A percentile compares a stretch with the other conserved stretches of the same genome.
Evolutionary conservation across 768 basidiomycete genomes (phyloP).

Genomic region (Leccinum truebloodii): DNA sequence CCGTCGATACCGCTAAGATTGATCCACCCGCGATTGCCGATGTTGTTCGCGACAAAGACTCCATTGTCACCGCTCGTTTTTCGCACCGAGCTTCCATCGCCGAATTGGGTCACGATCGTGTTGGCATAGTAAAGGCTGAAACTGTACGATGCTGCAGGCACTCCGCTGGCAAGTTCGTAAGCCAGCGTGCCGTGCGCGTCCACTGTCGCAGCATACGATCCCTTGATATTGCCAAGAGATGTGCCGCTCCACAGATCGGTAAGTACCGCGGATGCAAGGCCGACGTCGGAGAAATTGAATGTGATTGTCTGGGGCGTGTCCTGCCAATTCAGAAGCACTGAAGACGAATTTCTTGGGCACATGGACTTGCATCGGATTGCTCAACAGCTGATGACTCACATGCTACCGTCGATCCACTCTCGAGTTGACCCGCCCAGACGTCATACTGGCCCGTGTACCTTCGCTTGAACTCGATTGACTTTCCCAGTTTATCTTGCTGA

Average conservation of each 20-base stretch:
- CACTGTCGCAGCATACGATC: background rate
- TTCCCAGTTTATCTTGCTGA: slow-evolving; percentile 14
- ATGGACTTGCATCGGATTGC: background rate
- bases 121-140: slow-evolving; percentile 3
- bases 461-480: slow-evolving; percentile 5
- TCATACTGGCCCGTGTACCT: slow-evolving; percentile 14
- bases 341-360: background rate
- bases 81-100: background rate
- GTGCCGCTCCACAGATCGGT: slow-evolving; percentile 7
- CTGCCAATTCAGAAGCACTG: slow-evolving; percentile 13
- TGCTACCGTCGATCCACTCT: slow-evolving; percentile 10
- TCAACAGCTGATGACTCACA: slow-evolving; percentile 2
- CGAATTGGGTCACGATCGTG: background rate
- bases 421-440: slow-evolving; percentile 10
- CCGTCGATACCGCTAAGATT: slow-evolving; percentile 10
- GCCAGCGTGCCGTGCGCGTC: slow-evolving; percentile 9
- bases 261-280: slow-evolving; percentile 6
- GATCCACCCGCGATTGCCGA: slow-evolving; percentile 7
- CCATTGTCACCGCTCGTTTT: background rate
- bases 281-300: slow-evolving; percentile 7
- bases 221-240: background rate
- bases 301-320: background rate
- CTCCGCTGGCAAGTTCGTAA: slow-evolving; percentile 2
- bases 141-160: background rate
- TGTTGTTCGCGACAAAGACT: background rate